phyloP scores from a whole-genome alignment of 805 yeast genomes.

The Blastobotrys attinorum region DNA sequence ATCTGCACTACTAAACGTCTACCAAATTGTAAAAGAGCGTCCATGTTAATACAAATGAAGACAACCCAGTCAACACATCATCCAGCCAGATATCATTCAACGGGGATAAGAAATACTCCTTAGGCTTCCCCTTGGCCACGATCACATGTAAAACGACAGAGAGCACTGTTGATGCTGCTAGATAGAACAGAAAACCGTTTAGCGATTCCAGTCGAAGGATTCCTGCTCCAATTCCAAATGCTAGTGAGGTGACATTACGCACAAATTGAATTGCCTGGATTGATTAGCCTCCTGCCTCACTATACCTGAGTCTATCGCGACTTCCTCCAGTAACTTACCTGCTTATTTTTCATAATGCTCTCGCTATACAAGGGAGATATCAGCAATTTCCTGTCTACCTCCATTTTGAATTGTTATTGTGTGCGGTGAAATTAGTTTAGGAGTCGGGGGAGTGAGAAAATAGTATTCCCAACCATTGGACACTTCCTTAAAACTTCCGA shows the following conservation, averaged over 20 bases:
- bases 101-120: slow-evolving; percentile 35
- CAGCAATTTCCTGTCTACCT: neutral
- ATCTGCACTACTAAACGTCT: slow-evolving; percentile 23
- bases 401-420: slow-evolving; percentile 1
- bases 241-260: slow-evolving; percentile 42
- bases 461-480: too few species aligned
- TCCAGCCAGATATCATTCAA: slow-evolving; percentile 36
- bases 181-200: slow-evolving; percentile 40
- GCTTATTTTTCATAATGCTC: slow-evolving; percentile 11
- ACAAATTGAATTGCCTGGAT: slow-evolving; percentile 19
- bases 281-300: too few species aligned
- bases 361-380: slow-evolving; percentile 14
- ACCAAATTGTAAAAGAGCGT: slow-evolving; percentile 45
- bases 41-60: slow-evolving; percentile 53
- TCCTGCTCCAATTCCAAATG: slow-evolving; percentile 49
- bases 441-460: too few species aligned
- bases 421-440: too few species aligned
- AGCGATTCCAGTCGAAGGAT: slow-evolving; percentile 43
- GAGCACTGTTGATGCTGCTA: slow-evolving; percentile 30
- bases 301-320: neutral
- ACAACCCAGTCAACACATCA: slow-evolving; percentile 39
- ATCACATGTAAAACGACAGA: slow-evolving; percentile 28
- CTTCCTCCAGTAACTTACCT: slow-evolving; percentile 7
- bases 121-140: slow-evolving; percentile 31
- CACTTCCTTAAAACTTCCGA: too few species aligned